Base-by-base conservation (phyloP, 495 filamentous ascomycete species). In the Hamigera avellanea region DNA sequence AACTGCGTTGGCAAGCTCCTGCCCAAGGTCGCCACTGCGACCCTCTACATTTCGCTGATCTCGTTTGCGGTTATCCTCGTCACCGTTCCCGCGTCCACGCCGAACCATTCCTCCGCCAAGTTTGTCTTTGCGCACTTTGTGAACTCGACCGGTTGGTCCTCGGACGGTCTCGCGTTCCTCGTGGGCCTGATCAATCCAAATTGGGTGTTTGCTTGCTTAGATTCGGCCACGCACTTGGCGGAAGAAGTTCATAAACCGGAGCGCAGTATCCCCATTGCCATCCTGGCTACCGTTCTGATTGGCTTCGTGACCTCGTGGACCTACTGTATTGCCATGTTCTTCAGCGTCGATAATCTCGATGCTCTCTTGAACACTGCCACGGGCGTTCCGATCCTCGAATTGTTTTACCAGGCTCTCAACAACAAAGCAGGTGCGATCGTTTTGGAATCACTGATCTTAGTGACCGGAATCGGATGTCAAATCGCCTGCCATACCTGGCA, bases 1-100 rank as follows among this genome's bases (percentile, higher is more conserved):
- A 76, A 75, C 50, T 69, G 63, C 52, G 66, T 69, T 44, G 69
- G 70, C 31, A 64, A 59, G 34, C 45, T 52, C 2, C 58, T 72
- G 6, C 70, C 72, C 8, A 48, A 23, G 14, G 41, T 72, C 9
- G 67, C 61, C 19, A 63, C 52, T 14, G 42, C 62, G 15, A 59
- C 64, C 17, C 46, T 76, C 33, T 66, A 48, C 39, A 68, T 50
- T 31, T 69, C 64, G 12, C 61, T 75, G 15, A 38, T 69, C 25
- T 69, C 71, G 15, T 46, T 53, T 26, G 16, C 43, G 10, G 35
- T 42, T 17, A 48, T 50, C 35, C 40, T 45, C 12, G 48, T 56
- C 27, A 45, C 46, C 6, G 47, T 53, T 16, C 46, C 52, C 6
- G 49, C 37, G n/a, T 13, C 41, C 4, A 25, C 54, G 6, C 19